Evolutionary conservation across 2,329 filamentous ascomycete genomes (phyloP), one percentile per base, ranked within the genome.

Genomic region (Saccharata proteae): DNA sequence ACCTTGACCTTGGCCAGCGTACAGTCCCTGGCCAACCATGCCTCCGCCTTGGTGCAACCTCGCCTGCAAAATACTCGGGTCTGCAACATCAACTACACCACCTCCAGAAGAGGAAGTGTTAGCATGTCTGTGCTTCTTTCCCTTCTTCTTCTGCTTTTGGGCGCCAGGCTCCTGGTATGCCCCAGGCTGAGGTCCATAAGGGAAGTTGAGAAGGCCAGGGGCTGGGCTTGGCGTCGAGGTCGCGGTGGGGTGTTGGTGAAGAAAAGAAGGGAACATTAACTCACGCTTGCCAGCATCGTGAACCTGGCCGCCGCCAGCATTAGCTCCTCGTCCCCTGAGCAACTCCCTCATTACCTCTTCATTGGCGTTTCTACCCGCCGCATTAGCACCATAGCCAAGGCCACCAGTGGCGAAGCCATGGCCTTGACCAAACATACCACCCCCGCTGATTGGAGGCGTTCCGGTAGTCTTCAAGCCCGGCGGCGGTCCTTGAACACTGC

Each of bases 101-200:
- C 84, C 83, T 71, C 81, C 81, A 77, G 85, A 93, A 77, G 88
- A 96, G 82, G 86, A 93, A 88, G 88, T 94, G 84, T 94, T 93
- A 90, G 85, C 88, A 79, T 94, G 86, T 78, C 86, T 92, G 74
- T 94, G 88, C 84, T 94, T 94, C 77, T 93, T 94, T 71, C 85
- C 85, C 84, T 93, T 93, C 77, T 93, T 94, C 80, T 93, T 93
- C 75, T 92, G 85, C 78, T 93, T 92, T 67, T 82, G 79, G 57
- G 64, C 61, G 67, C 80, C 80, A 67, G 79, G 77, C 59, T 93
- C 85, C 77, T 86, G 81, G 67, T 83, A 84, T 65, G 75, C 74
- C 69, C 80, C 82, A 69, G 80, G 67, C 67, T 81, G 80, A 57
- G 76, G 70, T 65, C 80, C 82, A 69, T 92, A 92, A 70, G 90